Evolutionary conservation across 1,284 basidiomycete genomes (phyloP), one percentile per base, ranked within the genome.

Genomic region (Pyrrhoderma noxium): DNA sequence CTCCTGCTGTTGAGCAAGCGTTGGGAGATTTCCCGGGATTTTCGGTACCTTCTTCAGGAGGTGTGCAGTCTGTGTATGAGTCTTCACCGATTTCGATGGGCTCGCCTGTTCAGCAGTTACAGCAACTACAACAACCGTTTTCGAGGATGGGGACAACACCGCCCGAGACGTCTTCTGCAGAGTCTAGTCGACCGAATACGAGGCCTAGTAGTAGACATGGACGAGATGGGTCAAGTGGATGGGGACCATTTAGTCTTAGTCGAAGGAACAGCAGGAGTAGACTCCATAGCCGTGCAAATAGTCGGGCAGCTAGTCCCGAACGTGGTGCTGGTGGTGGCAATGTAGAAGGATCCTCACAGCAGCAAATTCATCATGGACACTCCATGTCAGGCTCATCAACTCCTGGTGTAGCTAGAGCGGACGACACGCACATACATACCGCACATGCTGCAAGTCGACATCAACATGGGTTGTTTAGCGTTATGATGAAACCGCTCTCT

Each of bases 401-500:
- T 47, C 51, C 27, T 49, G 49, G 53, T 47, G 52, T 59, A 41
- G 55, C 58, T 1, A 55, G 57, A 8, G 51, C 64, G 8, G 60
- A 67, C 54, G 73, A 76, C 56, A 79, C 73, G 34, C 78, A 72
- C 58, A 67, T 80, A 44, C 80, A 80, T 65, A 68, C 66, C 49
- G 66, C 70, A 16, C 64, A 61, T 45, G 67, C 74, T n/a, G 73
- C 73, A 39, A 76, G 69, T 58, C 70, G 77, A 41, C 73, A 73
- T 56, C 58, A 75, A 45, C 73, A 78, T 49, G 71, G 68, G 36
- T 59, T 85, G 48, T 79, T 82, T 61, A 74, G 73, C 48, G 73
- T 75, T 22, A 73, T 76, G 27, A 79, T 86, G 77, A 84, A 80
- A 58, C 80, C 80, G 0, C 75, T 81, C 62, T 57, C 62, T n/a